Evolutionary conservation across 257 asterid species (phyloP).

Genomic region (Solanum rostratum): DNA sequence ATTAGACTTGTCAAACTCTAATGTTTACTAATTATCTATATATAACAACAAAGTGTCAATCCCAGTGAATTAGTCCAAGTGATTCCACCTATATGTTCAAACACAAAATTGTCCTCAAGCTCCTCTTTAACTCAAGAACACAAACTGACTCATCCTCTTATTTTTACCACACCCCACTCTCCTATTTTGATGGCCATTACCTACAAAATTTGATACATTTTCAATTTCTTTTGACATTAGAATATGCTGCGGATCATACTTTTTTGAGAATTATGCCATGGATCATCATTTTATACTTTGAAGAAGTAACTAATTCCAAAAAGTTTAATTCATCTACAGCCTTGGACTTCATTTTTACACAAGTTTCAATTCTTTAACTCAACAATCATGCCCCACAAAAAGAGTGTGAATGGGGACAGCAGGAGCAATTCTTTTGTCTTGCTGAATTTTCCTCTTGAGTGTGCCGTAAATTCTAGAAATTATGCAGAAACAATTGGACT

Average conservation of each 20-base stretch:
- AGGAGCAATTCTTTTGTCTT: neutral
- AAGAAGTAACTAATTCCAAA: neutral
- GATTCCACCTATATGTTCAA: neutral
- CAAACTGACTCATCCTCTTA: neutral
- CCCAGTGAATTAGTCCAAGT: neutral
- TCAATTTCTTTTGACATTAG: neutral
- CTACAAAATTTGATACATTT: neutral
- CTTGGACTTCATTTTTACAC: neutral
- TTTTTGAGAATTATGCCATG: too few relatives aligned
- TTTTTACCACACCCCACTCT: neutral
- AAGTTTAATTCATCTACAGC: neutral
- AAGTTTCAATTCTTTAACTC: neutral
- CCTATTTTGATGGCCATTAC: neutral
- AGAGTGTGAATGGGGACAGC: neutral
- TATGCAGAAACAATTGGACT: neutral
- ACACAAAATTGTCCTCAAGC: neutral
- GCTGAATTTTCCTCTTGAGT: neutral
- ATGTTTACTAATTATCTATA: neutral
- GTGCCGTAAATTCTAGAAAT: neutral
- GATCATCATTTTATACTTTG: neutral
- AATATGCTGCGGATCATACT: neutral
- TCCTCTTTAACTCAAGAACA: neutral
- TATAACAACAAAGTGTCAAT: neutral
- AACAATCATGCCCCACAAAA: neutral
- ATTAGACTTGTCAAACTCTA: neutral